Conservation (phyloP, 2,329 filamentous ascomycete genomes). For the Microsporum ferrugineum region DNA sequence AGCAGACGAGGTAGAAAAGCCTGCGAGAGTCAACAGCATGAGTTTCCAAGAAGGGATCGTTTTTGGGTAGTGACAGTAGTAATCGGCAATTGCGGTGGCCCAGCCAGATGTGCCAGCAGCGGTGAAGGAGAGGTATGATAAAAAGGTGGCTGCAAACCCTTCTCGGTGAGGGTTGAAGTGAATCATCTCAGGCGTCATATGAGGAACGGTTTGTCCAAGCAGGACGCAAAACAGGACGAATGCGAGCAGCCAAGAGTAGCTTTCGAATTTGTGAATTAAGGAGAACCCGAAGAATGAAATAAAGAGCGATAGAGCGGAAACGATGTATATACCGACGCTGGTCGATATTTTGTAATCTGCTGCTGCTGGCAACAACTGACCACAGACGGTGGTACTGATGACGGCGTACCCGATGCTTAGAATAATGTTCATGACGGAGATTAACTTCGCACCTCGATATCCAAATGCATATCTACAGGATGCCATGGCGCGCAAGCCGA, state of each 20-base stretch:
- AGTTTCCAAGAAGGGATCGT: not conserved
- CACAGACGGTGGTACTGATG: not conserved
- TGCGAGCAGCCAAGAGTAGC: slow-evolving; percentile 2
- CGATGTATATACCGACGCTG: slow-evolving; percentile 1
- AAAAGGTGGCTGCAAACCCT: not conserved
- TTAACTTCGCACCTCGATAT: not conserved
- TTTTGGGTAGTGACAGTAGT: slow-evolving; percentile 4
- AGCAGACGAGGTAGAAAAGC: not conserved
- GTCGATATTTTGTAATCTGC: not conserved
- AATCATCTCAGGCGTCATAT: not conserved
- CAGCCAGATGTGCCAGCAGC: not conserved
- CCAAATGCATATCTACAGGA: slow-evolving; percentile 3
- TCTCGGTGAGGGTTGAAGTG: not conserved
- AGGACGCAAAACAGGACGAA: slow-evolving; percentile 3
- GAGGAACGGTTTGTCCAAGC: not conserved
- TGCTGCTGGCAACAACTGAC: not conserved
- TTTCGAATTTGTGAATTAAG: not conserved
- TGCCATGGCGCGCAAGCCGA: not conserved
- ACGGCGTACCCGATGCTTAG: not conserved
- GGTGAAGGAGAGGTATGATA: not conserved
- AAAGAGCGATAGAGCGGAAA: not conserved
- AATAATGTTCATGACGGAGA: not conserved
- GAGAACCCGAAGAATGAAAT: slow-evolving; percentile 6
- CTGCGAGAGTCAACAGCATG: not conserved
- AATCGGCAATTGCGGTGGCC: slow-evolving; percentile 1